Percentiles rank a stretch among this genome's conserved stretches.
These are phyloP conservation scores for Cardamine resedifolia DNA, from an alignment of 345 rosid genomes.

Conservation along the genomic window DNA sequence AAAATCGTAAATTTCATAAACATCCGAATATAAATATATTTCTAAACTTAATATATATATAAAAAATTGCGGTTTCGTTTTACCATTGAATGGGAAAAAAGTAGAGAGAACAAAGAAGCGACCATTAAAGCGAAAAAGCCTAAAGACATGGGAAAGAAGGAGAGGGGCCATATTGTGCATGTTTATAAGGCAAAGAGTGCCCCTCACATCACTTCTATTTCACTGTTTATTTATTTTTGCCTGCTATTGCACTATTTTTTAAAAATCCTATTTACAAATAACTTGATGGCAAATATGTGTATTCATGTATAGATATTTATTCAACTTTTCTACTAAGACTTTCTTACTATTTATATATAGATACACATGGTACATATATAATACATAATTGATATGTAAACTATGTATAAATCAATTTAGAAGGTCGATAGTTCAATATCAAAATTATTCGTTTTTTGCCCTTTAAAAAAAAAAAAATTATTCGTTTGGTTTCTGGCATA, in stretches of 20 bases:
- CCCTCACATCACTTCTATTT: constrained; percentile 29
- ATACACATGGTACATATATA: too few species aligned
- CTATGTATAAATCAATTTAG: not conserved
- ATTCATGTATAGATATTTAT: not conserved
- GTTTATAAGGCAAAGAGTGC: constrained; percentile 17
- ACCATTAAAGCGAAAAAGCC: constrained; percentile 41
- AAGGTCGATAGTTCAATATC: not conserved
- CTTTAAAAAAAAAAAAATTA: too few species aligned
- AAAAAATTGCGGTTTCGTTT: not conserved
- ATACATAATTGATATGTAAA: not conserved
- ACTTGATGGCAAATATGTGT: not conserved
- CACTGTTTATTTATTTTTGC: constrained; percentile 5
- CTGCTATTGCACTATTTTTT: not conserved
- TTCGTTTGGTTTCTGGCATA: not conserved
- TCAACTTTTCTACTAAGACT: not conserved
- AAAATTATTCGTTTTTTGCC: not conserved
- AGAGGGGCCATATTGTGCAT: constrained; percentile 31
- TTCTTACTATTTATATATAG: not conserved
- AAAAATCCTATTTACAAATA: not conserved
- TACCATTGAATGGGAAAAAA: constrained; percentile 10
- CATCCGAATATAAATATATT: not conserved
- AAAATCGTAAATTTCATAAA: not conserved
- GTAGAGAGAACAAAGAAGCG: constrained; percentile 26
- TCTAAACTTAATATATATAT: too few species aligned
- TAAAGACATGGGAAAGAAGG: constrained; percentile 33